A percentile compares a stretch with the other conserved stretches of the same genome.
Conservation (phyloP, 495 filamentous ascomycete species). For the Beverwykella pulmonaria region DNA sequence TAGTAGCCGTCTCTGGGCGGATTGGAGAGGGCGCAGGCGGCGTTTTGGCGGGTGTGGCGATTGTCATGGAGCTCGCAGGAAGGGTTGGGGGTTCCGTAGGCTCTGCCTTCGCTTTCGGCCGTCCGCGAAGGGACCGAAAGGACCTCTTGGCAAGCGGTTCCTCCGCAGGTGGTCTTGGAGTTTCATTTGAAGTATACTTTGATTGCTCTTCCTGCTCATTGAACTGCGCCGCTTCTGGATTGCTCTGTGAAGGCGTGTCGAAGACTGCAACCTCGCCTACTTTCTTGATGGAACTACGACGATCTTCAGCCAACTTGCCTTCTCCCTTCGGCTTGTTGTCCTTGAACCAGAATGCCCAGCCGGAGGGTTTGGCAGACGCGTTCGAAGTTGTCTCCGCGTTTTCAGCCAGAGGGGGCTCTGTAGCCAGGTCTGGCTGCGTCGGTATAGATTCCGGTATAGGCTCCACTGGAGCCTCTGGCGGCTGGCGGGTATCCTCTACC, state of each 20-base stretch:
- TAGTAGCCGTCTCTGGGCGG: constrained; percentile 16
- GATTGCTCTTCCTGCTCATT: constrained; percentile 47
- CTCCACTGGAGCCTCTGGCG: background rate
- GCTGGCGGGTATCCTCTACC: background rate
- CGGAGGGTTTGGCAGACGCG: constrained; percentile 57
- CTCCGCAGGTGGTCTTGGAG: constrained; percentile 40
- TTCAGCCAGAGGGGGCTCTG: background rate
- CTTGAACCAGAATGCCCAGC: constrained; percentile 85
- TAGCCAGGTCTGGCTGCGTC: background rate
- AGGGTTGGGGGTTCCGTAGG: constrained; percentile 14
- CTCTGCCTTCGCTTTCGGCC: constrained; percentile 16
- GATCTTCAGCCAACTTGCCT: constrained; percentile 46
- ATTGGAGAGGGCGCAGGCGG: constrained; percentile 22
- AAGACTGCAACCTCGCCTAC: constrained; percentile 70
- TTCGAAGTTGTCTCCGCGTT: constrained; percentile 27
- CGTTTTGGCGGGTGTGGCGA: constrained; percentile 25
- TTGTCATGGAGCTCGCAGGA: constrained; percentile 26
- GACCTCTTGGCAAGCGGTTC: constrained; percentile 16
- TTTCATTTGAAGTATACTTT: constrained; percentile 43
- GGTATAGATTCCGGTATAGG: background rate
- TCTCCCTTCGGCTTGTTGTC: constrained; percentile 55
- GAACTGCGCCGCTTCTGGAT: constrained; percentile 63
- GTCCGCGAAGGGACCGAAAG: constrained; percentile 22
- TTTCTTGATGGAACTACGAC: constrained; percentile 50
- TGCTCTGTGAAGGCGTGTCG: constrained; percentile 64